Evolutionary conservation across 495 filamentous ascomycete genomes (phyloP).

Genomic region (Endocarpon pusillum): DNA sequence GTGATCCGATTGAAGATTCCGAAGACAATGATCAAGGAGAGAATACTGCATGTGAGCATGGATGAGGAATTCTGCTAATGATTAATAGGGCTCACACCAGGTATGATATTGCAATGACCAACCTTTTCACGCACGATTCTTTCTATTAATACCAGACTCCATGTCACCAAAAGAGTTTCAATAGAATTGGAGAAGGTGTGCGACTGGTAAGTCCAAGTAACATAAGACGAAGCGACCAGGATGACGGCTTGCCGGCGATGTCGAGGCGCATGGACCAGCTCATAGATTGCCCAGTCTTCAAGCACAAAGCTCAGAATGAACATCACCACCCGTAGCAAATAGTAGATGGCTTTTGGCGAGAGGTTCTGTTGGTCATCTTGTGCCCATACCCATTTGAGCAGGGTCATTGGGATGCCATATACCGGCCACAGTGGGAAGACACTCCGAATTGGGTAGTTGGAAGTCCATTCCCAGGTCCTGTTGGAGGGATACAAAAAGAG

Average conservation of each 20-base stretch:
- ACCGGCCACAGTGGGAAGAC: constrained; percentile 90
- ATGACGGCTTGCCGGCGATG: constrained; percentile 56
- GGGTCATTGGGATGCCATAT: constrained; percentile 81
- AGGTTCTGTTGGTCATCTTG: constrained; percentile 32
- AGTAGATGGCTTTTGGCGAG: constrained; percentile 60
- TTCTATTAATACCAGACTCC: constrained; percentile 79
- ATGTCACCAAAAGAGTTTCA: constrained; percentile 79
- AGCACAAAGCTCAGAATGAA: constrained; percentile 87
- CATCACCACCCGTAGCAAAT: constrained; percentile 72
- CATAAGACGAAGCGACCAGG: constrained; percentile 84
- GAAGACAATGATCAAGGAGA: constrained; percentile 66
- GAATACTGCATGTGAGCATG: constrained; percentile 51
- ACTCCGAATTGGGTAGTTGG: constrained; percentile 70
- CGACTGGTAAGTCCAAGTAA: constrained; percentile 97
- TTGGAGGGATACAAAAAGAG: constrained; percentile 77
- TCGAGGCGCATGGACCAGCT: constrained; percentile 58
- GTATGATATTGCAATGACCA: constrained; percentile 2
- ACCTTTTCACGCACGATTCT: too few relatives aligned
- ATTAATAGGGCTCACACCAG: constrained; percentile 12
- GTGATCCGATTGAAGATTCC: constrained; percentile 93
- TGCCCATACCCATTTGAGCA: constrained; percentile 74
- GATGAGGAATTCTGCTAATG: constrained; percentile 48
- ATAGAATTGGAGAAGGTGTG: constrained; percentile 98
- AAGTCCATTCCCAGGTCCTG: constrained; percentile 90
- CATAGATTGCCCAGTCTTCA: constrained; percentile 93